Conservation (phyloP, 73 alveolate species). For the Blepharisma stoltei region DNA sequence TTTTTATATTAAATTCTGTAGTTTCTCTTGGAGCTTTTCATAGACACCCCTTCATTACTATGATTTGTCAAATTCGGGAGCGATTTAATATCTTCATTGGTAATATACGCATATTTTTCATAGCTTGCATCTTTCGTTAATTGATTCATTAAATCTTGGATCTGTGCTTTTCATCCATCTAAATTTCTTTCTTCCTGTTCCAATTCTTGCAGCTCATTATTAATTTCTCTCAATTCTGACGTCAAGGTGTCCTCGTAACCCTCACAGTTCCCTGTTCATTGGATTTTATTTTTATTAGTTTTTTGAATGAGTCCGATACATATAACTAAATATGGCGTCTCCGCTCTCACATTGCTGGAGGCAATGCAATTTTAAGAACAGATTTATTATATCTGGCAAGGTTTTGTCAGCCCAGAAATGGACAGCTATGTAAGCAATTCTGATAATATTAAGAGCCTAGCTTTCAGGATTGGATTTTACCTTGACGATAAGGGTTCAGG, state of each 20-base stretch:
- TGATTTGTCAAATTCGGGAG: constrained; percentile 27
- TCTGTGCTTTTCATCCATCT: not conserved
- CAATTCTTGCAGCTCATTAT: constrained; percentile 36
- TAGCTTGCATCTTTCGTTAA: constrained; percentile 19
- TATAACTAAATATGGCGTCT: no score
- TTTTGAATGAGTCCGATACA: constrained; percentile 59
- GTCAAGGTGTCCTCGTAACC: constrained; percentile 32
- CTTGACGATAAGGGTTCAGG: no score
- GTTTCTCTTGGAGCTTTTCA: no score
- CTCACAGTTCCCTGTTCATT: constrained; percentile 54
- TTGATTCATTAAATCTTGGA: not conserved
- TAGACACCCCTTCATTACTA: no score
- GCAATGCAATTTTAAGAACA: no score
- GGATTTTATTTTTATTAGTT: constrained; percentile 47
- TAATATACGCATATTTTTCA: constrained; percentile 44
- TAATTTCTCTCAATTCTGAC: constrained; percentile 28
- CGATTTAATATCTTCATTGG: constrained; percentile 53
- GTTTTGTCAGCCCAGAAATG: no score
- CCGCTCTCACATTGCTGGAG: no score
- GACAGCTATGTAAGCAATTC: no score
- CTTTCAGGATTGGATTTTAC: no score
- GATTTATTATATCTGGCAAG: no score
- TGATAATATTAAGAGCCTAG: no score
- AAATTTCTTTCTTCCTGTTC: constrained; percentile 10
- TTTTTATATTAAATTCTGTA: no score